Base-by-base conservation (phyloP, 1,139 yeast genomes). In the Wickerhamomyces sp. region DNA sequence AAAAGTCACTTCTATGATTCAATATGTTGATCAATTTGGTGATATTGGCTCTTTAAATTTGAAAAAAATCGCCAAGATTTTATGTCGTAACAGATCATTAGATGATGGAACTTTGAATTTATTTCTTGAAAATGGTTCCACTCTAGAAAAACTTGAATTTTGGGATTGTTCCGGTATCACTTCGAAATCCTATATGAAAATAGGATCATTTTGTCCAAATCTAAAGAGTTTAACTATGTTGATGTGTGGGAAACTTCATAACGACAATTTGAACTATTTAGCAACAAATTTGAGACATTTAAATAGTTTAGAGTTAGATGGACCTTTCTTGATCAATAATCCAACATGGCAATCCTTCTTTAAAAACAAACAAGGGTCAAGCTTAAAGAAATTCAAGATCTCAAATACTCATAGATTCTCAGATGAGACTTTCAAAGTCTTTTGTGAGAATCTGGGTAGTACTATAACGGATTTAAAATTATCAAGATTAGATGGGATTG, bases 181-280 rank as follows among this genome's bases (percentile, higher is more conserved):
- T 33, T 73, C 76, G 37, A 84, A 78, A 52, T 77, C 94, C 0
- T 74, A 84, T 48, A 76, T 77, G 54, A 75, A 81, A 54, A 79
- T 93, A 38, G 91, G 91, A 0, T 73, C 95, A 0, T 85, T 68
- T 61, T 87, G 97, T 54, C 96, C 97, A 0, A 72, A 82, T 36
- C 53, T 93, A 5, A 81, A 78, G 53, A 66, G 73, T 2, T 65
- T 93, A 37, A 84, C 84, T 0, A 68, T 93, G 41, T 81, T 81
- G 49, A 91, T 90, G 97, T 93, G 98, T 68, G 99, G 99, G 4
- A 94, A 87, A 56, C 67, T 93, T 36, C 90, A 84, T 56, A 87
- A 87, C 61, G 90, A 84, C 53, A 84, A 87, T 48, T 63, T 93
- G 49, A 61, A 70, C 26, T 84, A 87, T 59, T 79, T 76, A 51